Percentiles rank a stretch among this genome's conserved stretches.
These are phyloP conservation scores for Hypocreales sp. DNA, from an alignment of 2,329 filamentous ascomycete species.

Conservation along the genomic window DNA sequence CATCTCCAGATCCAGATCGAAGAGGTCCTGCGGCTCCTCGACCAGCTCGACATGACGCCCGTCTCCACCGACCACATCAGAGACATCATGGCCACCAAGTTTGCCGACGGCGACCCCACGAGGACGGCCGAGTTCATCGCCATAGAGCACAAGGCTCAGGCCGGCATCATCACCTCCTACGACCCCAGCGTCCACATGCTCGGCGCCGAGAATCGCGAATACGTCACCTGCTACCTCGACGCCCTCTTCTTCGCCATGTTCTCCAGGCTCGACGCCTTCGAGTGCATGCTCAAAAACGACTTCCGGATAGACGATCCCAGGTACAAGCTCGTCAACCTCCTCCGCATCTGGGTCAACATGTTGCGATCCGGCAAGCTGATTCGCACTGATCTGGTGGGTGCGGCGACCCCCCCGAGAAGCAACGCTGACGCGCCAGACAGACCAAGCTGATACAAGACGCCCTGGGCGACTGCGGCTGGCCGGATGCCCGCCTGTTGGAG, in stretches of 20 bases:
- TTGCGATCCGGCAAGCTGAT: slow-evolving; percentile 74
- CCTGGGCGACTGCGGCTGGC: slow-evolving; percentile 76
- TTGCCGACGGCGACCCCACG: slow-evolving; percentile 53
- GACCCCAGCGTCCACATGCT: slow-evolving; percentile 56
- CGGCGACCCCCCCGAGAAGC: background rate
- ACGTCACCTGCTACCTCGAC: slow-evolving; percentile 91
- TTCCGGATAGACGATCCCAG: slow-evolving; percentile 52
- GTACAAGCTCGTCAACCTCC: slow-evolving; percentile 57
- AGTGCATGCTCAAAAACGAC: slow-evolving; percentile 74
- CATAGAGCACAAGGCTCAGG: slow-evolving; percentile 65
- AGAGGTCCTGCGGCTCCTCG: slow-evolving; percentile 21
- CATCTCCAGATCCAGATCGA: slow-evolving; percentile 21
- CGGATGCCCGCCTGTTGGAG: slow-evolving; percentile 56
- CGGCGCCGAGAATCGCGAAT: slow-evolving; percentile 72
- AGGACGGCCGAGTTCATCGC: slow-evolving; percentile 63
- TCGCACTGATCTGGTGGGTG: slow-evolving; percentile 61
- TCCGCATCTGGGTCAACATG: slow-evolving; percentile 90
- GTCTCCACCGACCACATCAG: slow-evolving; percentile 41
- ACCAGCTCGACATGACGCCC: slow-evolving; percentile 27
- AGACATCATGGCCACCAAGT: slow-evolving; percentile 41
- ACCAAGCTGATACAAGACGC: slow-evolving; percentile 72
- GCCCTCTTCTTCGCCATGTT: slow-evolving; percentile 93
- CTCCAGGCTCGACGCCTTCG: slow-evolving; percentile 74
- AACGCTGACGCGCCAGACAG: slow-evolving; percentile 26
- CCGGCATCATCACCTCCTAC: slow-evolving; percentile 64